These are phyloP conservation scores for Trichosporon sp. DNA, from an alignment of 1,284 basidiomycete species.

Conservation along the genomic window DNA sequence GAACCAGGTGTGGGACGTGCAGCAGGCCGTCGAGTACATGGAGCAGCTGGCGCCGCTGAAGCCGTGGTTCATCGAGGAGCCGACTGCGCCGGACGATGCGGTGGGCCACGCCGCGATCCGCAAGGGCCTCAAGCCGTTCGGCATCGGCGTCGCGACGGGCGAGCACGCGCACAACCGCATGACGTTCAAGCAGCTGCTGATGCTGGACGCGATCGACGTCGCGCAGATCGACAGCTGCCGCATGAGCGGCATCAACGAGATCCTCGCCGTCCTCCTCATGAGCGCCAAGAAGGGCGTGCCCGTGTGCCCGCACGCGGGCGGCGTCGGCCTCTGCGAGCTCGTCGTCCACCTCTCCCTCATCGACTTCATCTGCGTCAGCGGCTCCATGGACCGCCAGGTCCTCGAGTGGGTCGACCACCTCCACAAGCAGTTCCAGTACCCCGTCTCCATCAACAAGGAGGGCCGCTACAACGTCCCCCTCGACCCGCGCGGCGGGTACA, in stretches of 20 bases:
- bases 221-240: slow-evolving; percentile 93
- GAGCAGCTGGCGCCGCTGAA: slow-evolving; percentile 71
- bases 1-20: slow-evolving; percentile 93
- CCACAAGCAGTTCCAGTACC: slow-evolving; percentile 86
- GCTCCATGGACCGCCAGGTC: slow-evolving; percentile 78
- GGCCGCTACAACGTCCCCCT: slow-evolving; percentile 72
- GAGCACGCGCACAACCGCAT: slow-evolving; percentile 95
- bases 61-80: slow-evolving; percentile 98
- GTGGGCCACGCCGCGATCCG: slow-evolving; percentile 57
- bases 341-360: slow-evolving; percentile 57
- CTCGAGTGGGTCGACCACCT: slow-evolving; percentile 70
- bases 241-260: slow-evolving; percentile 87
- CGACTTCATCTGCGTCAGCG: slow-evolving; percentile 88
- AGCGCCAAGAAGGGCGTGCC: slow-evolving; percentile 78
- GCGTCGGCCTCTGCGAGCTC: slow-evolving; percentile 87
- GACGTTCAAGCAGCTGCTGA: slow-evolving; percentile 94
- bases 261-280: slow-evolving; percentile 88
- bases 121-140: slow-evolving; percentile 64
- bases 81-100: slow-evolving; percentile 83
- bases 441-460: slow-evolving; percentile 77
- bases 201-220: slow-evolving; percentile 91
- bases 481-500: slow-evolving; percentile 51
- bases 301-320: slow-evolving; percentile 88
- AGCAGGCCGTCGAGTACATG: slow-evolving; percentile 87
- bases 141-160: slow-evolving; percentile 90